Base-by-base conservation (phyloP, 2,329 filamentous ascomycete genomes). In the Eurotiales sp. region DNA sequence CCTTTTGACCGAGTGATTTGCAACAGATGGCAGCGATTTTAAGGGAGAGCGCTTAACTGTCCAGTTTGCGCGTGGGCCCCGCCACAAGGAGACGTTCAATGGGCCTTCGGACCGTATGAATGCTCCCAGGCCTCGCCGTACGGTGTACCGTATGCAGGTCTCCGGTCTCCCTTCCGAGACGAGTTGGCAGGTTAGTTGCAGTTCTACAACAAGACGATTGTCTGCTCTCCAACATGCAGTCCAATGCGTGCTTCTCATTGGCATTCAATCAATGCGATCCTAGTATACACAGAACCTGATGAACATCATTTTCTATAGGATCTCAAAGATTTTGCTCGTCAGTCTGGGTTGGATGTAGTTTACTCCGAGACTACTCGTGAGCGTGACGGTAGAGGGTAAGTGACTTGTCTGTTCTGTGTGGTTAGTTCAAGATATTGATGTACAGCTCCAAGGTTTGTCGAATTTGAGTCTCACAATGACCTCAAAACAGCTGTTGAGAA, bases 311-410 rank as follows among this genome's bases (percentile, higher is more conserved):
- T n/a, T 3, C 82, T 81, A 82, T 90, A 99, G 93, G 93, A 99
- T 75, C 85, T 99, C 50, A 99, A 99, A 88, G 93, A 99, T 73
- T 99, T 99, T 75, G 93, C 93, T 57, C 90, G 93, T 69, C 89
- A 95, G 73, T 95, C 92, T 72, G 90, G 90, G 73, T 83, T 96
- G 72, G 93, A 97, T 71, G 93, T 99, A 59, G 93, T 99, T 65
- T 99, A 96, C 72, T 96, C 91, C 59, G 93, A 99, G 76, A 95
- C 95, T 55, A 87, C 86, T 63, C 90, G 92, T 65, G 91, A 95
- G 69, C 87, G 87, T 60, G 90, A 95, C 70, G 90, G 90, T 59
- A 89, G 88, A 82, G 92, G 92, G 90, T 96, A 74, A 74, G 87
- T 78, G 55, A 43, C 54, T 36, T 39, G 51, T 17, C 34, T 41